phyloP scores from a whole-genome alignment of 176 grass and related monocot species.

The Microstegium vimineum region DNA sequence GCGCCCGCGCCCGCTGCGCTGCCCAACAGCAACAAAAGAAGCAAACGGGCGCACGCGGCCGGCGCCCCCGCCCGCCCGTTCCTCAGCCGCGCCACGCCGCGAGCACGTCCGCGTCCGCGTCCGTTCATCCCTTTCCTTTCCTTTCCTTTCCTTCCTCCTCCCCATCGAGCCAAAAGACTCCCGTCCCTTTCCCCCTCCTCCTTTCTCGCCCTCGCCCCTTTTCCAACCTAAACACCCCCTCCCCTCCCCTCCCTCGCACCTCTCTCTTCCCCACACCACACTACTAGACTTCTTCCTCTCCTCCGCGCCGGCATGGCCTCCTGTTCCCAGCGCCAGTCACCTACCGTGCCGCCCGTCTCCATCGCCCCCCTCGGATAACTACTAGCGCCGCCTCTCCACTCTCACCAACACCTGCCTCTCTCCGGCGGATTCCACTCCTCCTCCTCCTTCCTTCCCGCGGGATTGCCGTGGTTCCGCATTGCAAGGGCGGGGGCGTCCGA shows the following conservation, averaged over 20 bases:
- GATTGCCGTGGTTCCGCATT: too few species aligned
- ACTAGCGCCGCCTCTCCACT: not conserved
- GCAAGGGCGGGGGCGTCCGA: too few species aligned
- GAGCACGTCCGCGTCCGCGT: not conserved
- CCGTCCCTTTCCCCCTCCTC: not conserved
- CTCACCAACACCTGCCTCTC: not conserved
- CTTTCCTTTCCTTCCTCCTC: too few species aligned
- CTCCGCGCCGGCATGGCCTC: not conserved
- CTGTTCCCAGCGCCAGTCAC: slow-evolving; percentile 18
- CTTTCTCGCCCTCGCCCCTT: not conserved
- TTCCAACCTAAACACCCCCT: slow-evolving; percentile 51
- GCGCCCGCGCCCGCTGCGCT: not conserved
- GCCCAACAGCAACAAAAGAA: not conserved
- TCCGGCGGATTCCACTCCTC: too few species aligned
- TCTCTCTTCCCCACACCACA: not conserved
- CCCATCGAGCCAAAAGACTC: slow-evolving; percentile 26
- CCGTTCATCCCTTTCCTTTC: not conserved
- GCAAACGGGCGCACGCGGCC: not conserved
- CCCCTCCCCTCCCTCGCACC: not conserved
- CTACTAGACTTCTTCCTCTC: not conserved
- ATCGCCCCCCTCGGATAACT: not conserved
- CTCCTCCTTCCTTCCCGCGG: too few species aligned
- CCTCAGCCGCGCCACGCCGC: too few species aligned
- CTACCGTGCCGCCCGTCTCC: slow-evolving; percentile 17
- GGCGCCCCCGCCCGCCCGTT: not conserved